These are phyloP conservation scores for Leishmania arabica DNA, from an alignment of 208 protist species.

Conservation along the genomic window DNA sequence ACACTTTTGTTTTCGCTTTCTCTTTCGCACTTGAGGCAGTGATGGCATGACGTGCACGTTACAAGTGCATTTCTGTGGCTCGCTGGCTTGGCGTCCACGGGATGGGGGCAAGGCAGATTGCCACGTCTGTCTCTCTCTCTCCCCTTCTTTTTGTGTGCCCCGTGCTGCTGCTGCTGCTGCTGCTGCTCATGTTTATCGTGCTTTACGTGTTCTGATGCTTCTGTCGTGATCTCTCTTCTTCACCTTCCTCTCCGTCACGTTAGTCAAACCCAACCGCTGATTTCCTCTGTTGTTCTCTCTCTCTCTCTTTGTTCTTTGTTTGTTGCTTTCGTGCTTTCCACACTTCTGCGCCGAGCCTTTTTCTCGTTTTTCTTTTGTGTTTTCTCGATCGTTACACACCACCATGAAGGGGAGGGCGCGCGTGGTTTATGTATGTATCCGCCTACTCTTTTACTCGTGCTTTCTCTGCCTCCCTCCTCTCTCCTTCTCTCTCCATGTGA, in stretches of 20 bases:
- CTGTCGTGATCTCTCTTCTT: background rate
- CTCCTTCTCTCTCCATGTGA: background rate
- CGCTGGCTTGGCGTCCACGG: background rate
- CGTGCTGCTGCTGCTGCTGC: background rate
- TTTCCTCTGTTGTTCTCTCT: background rate
- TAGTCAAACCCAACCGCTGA: background rate
- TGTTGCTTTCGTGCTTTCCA: background rate
- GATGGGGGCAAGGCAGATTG: background rate
- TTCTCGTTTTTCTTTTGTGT: background rate
- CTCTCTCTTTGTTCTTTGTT: background rate
- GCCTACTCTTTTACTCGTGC: background rate
- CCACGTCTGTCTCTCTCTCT: background rate
- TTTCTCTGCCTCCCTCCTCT: background rate
- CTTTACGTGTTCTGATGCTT: background rate
- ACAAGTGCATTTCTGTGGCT: background rate
- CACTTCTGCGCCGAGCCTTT: too few species aligned
- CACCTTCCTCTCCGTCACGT: background rate
- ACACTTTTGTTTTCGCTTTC: background rate
- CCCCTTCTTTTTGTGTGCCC: background rate
- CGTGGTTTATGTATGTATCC: too few species aligned
- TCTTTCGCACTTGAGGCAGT: background rate
- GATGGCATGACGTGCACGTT: background rate
- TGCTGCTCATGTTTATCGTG: background rate
- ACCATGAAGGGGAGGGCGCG: background rate
- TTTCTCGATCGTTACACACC: background rate